Base-by-base conservation (phyloP, 2,329 filamentous ascomycete genomes). In the Cucurbitaria berberidis region DNA sequence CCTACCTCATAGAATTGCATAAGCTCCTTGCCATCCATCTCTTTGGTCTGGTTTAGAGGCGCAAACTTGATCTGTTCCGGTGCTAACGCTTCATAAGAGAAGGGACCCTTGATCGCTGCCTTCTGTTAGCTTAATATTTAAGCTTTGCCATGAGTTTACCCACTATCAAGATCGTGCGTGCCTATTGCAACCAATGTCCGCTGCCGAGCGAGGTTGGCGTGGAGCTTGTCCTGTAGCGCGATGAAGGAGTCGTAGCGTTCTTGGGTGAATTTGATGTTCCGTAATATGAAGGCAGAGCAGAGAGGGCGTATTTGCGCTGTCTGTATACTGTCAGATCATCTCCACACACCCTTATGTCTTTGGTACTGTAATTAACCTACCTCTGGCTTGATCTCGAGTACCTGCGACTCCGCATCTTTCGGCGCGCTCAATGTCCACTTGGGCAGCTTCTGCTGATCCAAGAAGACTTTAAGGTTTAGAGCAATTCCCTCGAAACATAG, bases 211-310 rank as follows among this genome's bases (percentile, higher is more conserved):
- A 99, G 81, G 73, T 99, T 99, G 75, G 93, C 89, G 80, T 99
- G 95, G 42, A 99, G 85, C 81, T 99, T 99, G 80, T 99, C 96
- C 80, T 99, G 95, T 42, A 99, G 84, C 51, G 89, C 86, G 74
- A 99, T 99, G 89, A 99, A 99, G 70, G 92, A 97, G 66, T 96
- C 91, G 76, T 99, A 99, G 63, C 89, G 85, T 64, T 88, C 90
- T 80, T 95, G 84, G 66, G 90, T 93, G 82, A 99, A 98, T 70
- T 88, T 91, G 81, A 99, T 84, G 74, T 92, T 90, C 63, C 95
- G 88, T 59, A 99, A 81, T 62, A 99, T 90, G 42, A 93, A 92
- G 57, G 89, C 92, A 15, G 93, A 91, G 60, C 96, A 89, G 62
- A 95, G 90, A 35, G 93, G 93, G 44, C 95, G 86, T 65, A 99